Base-by-base conservation (phyloP, 176 grass and related monocot genomes). In the Triticum dicoccoides region DNA sequence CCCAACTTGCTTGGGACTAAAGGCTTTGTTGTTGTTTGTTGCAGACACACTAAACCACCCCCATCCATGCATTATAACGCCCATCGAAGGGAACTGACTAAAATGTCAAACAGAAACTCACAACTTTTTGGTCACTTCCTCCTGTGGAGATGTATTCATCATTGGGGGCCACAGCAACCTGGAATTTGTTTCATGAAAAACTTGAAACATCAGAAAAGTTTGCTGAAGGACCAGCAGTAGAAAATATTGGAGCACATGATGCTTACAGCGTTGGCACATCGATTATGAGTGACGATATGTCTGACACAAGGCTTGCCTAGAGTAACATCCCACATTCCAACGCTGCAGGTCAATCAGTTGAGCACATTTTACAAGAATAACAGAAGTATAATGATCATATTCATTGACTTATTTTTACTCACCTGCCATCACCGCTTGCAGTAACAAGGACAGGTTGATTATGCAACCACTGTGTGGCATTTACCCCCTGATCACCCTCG, bases 41-140 rank as follows among this genome's bases (percentile, higher is more conserved):
- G 27, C 47, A 86, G 30, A 85, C 15, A 25, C 20, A 29, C 21
- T 41, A 78, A 80, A 80, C 30, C 58, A 58, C 14, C n/a, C 71
- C 52, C 34, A 71, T n/a, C 49, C 27, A 52, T 82, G 61, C n/a
- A 44, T 76, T 58, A 41, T 35, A 85, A n/a, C 5, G 12, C 65
- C 65, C 51, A 73, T 37, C 47, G 3, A 49, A 52, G 76, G 67
- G 79, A 88, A 81, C 32, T 65, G 86, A 58, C 8, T 70, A 80
- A 75, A 75, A 65, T 14, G 68, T 1, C 29, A 85, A 80, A 84
- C 33, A 87, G 79, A 47, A 71, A 94, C 97, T 98, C 63, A 96
- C 97, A 90, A 98, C 82, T 94, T 96, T 98, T 89, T 98, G 90
- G 73, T 98, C 93, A 62, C 93, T 92, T 79, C 96, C 96, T 74